Percentiles rank a stretch among this genome's conserved stretches.
Conservation (phyloP, 2,329 filamentous ascomycete species). For the Rhinocladiella similis region DNA sequence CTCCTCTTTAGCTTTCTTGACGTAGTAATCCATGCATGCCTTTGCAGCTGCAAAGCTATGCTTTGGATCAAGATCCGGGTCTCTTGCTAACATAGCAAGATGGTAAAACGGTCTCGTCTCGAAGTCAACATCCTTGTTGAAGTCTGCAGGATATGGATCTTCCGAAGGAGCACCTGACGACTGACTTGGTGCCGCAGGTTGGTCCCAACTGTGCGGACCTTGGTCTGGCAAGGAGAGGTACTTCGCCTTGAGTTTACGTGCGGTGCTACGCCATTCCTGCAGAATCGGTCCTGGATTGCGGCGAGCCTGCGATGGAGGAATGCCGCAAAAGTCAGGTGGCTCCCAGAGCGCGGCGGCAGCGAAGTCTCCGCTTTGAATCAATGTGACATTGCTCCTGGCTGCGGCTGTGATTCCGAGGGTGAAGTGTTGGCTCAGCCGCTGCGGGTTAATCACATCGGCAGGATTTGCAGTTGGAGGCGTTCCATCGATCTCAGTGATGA, state of each 20-base stretch:
- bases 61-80: constrained; percentile 15
- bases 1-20: constrained; percentile 25
- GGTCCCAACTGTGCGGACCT: constrained; percentile 28
- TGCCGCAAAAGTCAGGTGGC: constrained; percentile 30
- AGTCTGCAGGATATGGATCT: constrained; percentile 29
- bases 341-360: constrained; percentile 29
- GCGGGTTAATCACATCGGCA: constrained; percentile 23
- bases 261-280: constrained; percentile 24
- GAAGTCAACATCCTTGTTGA: constrained; percentile 30
- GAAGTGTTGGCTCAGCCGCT: constrained; percentile 28
- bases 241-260: constrained; percentile 27
- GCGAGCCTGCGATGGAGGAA: constrained; percentile 27
- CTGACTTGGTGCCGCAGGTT: constrained; percentile 29
- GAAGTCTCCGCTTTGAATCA: constrained; percentile 19
- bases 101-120: constrained; percentile 29
- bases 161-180: constrained; percentile 27
- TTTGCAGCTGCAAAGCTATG: constrained; percentile 17
- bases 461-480: constrained; percentile 10
- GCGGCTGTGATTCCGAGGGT: constrained; percentile 28
- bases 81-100: constrained; percentile 25
- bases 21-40: constrained; percentile 21
- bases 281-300: constrained; percentile 28
- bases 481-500: constrained; percentile 29
- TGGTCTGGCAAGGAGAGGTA: constrained; percentile 27
- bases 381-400: constrained; percentile 25